A percentile compares a stretch with the other conserved stretches of the same genome.
Evolutionary conservation across 352 stramenopile species (phyloP).

Genomic region (Phytophthora meadii): DNA sequence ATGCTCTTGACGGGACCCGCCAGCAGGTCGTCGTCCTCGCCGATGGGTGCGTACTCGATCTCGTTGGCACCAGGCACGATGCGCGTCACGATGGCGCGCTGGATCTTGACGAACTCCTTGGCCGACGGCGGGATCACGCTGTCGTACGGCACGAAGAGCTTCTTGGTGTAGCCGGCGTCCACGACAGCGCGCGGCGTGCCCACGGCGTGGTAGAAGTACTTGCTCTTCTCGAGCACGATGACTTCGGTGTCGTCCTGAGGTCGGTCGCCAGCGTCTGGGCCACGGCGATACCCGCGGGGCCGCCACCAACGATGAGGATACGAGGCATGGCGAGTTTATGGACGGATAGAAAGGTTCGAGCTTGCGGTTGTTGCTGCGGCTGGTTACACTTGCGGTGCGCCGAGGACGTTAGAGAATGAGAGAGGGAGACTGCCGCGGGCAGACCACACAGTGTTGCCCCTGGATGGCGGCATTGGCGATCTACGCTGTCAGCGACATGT

Average conservation of each 20-base stretch:
- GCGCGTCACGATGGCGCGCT: conserved; percentile 48
- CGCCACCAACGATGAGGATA: conserved; percentile 64
- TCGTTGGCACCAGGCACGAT: conserved; percentile 45
- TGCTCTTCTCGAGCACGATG: conserved; percentile 65
- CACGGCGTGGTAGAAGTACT: conserved; percentile 58
- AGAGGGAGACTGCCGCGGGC: background rate
- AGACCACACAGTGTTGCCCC: background rate
- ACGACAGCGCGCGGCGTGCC: conserved; percentile 52
- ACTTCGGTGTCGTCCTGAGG: conserved; percentile 52
- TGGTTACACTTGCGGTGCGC: conserved; percentile 11
- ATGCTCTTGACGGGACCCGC: conserved; percentile 38
- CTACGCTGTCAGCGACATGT: background rate
- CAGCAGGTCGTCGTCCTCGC: conserved; percentile 38
- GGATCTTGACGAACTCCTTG: conserved; percentile 45
- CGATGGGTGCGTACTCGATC: conserved; percentile 44
- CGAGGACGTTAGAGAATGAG: conserved; percentile 31
- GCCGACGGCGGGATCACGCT: conserved; percentile 45
- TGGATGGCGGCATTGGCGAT: background rate
- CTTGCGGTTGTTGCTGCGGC: background rate
- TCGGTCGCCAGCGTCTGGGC: conserved; percentile 46
- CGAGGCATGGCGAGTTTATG: conserved; percentile 37
- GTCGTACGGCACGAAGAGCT: conserved; percentile 68
- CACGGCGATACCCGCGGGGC: conserved; percentile 49
- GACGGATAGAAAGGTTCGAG: background rate
- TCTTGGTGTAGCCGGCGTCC: conserved; percentile 49